Evolutionary conservation across 345 rosid genomes (phyloP).

Genomic region (Eucalyptus sp.): DNA sequence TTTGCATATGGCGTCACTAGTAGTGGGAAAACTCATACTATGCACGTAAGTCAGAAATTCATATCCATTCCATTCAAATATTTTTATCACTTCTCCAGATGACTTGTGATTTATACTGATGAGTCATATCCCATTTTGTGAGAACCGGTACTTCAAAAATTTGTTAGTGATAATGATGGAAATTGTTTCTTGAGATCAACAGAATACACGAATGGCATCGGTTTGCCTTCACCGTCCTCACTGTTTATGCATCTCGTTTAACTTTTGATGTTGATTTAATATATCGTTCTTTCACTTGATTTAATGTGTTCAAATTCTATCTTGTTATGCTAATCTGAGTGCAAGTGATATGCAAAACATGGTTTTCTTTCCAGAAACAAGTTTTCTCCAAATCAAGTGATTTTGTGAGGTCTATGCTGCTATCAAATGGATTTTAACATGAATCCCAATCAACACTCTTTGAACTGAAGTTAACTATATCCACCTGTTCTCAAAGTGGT

Average conservation of each 20-base stretch:
- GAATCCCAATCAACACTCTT: background rate
- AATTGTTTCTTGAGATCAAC: background rate
- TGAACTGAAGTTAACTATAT: background rate
- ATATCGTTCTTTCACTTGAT: background rate
- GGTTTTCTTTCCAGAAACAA: background rate
- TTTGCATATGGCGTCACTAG: conserved; percentile 99
- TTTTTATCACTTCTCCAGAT: background rate
- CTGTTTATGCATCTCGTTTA: background rate
- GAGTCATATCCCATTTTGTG: background rate
- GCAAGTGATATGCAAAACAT: background rate
- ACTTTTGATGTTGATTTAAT: background rate
- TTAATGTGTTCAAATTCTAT: background rate
- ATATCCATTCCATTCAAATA: background rate
- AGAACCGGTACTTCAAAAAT: background rate
- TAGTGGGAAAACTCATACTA: conserved; percentile 93
- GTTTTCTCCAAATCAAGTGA: background rate
- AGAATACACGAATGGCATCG: background rate
- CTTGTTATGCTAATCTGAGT: background rate
- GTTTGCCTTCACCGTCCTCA: background rate
- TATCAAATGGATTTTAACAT: background rate
- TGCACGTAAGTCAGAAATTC: conserved; percentile 62
- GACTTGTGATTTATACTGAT: background rate
- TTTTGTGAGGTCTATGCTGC: background rate
- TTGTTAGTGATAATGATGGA: background rate
- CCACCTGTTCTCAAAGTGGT: background rate